A percentile compares a stretch with the other conserved stretches of the same genome.
These are phyloP conservation scores for Fusarium luffae DNA, from an alignment of 2,329 filamentous ascomycete genomes.

Conservation along the genomic window DNA sequence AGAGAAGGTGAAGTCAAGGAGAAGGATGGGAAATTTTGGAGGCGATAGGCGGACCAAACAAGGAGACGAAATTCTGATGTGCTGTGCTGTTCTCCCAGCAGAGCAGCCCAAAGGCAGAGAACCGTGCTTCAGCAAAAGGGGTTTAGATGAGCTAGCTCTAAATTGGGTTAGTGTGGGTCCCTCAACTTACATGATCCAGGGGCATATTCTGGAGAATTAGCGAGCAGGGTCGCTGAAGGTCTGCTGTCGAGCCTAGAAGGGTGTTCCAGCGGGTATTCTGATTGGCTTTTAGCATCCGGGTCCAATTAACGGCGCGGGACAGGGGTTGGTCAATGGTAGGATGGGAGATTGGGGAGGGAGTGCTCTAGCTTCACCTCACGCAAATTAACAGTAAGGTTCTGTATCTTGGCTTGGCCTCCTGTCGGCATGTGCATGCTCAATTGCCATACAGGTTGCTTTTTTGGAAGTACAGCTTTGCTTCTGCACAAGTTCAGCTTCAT, in stretches of 20 bases:
- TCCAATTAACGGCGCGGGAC: slow-evolving; percentile 43
- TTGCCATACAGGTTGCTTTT: slow-evolving; percentile 4
- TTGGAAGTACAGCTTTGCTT: slow-evolving; percentile 2
- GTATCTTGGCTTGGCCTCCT: slow-evolving; percentile 16
- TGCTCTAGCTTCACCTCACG: slow-evolving; percentile 34
- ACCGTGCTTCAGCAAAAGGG: slow-evolving; percentile 50
- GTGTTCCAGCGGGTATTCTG: slow-evolving; percentile 7
- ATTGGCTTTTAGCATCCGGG: slow-evolving; percentile 34
- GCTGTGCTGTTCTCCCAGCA: slow-evolving; percentile 49
- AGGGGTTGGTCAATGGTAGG: slow-evolving; percentile 32
- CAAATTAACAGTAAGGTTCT: slow-evolving; percentile 29
- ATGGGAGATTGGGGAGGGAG: slow-evolving; percentile 44
- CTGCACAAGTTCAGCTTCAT: not conserved
- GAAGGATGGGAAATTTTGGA: slow-evolving; percentile 48
- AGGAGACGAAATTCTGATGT: slow-evolving; percentile 51
- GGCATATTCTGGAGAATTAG: slow-evolving; percentile 47
- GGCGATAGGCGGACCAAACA: slow-evolving; percentile 44
- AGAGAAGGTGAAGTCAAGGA: slow-evolving; percentile 43
- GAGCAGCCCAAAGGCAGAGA: slow-evolving; percentile 43
- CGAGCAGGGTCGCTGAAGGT: slow-evolving; percentile 41
- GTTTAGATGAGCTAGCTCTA: slow-evolving; percentile 46
- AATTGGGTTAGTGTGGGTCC: slow-evolving; percentile 40
- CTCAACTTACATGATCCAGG: slow-evolving; percentile 37
- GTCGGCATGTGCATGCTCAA: not conserved
- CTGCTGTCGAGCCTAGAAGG: slow-evolving; percentile 20